A percentile compares a stretch with the other conserved stretches of the same genome.
These are phyloP conservation scores for Saccharomycopsis fibuligera DNA, from an alignment of 805 yeast genomes.

Conservation along the genomic window DNA sequence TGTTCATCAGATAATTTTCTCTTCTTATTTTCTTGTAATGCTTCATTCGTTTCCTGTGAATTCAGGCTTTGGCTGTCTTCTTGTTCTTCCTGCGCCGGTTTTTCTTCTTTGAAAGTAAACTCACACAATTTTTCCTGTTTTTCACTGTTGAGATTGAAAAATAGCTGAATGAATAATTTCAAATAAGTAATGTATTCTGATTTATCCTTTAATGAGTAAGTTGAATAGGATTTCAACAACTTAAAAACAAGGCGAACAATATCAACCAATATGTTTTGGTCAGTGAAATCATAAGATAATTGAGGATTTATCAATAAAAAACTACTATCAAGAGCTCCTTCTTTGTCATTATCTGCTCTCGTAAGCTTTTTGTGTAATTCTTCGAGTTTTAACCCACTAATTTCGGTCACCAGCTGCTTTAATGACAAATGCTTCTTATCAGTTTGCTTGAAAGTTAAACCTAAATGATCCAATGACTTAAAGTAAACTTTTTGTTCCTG, in stretches of 20 bases:
- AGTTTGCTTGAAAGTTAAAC: conserved; percentile 91
- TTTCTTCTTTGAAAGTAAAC: background rate
- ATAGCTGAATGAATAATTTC: background rate
- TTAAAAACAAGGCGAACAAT: conserved; percentile 60
- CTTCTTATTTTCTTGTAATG: too few relatives aligned
- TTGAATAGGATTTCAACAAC: conserved; percentile 36
- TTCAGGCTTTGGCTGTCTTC: background rate
- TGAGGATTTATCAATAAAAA: conserved; percentile 28
- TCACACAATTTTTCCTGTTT: background rate
- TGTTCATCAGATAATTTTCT: background rate
- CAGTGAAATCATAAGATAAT: conserved; percentile 56
- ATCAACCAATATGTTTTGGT: conserved; percentile 66
- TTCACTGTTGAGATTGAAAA: conserved; percentile 9
- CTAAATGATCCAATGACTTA: conserved; percentile 91
- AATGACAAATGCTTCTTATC: conserved; percentile 88
- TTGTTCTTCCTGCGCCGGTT: too few relatives aligned
- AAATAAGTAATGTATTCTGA: conserved; percentile 6
- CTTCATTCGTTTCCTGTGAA: too few relatives aligned
- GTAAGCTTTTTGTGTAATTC: conserved; percentile 27
- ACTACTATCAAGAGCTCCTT: background rate
- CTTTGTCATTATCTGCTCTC: background rate
- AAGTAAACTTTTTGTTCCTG: conserved; percentile 92
- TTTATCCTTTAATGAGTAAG: conserved; percentile 6
- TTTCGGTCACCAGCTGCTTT: conserved; percentile 83
- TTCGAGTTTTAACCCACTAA: conserved; percentile 85